Conservation (phyloP, 441 rosid genomes). For the Aquilaria agallochum region DNA sequence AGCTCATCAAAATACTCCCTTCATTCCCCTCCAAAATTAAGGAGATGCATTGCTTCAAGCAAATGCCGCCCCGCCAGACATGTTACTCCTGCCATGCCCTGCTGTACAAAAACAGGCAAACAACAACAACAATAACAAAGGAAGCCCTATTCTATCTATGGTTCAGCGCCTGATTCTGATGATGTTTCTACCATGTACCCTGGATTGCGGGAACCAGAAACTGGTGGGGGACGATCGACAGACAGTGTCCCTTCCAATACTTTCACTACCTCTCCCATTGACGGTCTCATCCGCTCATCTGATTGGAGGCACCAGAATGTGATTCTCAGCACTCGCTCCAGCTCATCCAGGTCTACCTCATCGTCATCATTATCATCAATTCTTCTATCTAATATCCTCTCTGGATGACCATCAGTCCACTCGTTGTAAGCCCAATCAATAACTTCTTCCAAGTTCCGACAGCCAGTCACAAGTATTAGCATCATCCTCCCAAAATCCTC, state of each 20-base stretch:
- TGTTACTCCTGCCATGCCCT: slow-evolving; percentile 32
- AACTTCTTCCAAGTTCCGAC: slow-evolving; percentile 28
- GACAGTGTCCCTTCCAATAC: slow-evolving; percentile 70
- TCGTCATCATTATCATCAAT: slow-evolving; percentile 22
- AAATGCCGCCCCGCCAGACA: neutral
- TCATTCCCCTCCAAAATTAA: too few species aligned
- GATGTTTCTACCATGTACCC: slow-evolving; percentile 25
- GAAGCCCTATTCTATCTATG: slow-evolving; percentile 9
- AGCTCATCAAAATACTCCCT: too few species aligned
- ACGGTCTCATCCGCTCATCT: slow-evolving; percentile 65
- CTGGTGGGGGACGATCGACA: slow-evolving; percentile 73
- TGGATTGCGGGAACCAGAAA: slow-evolving; percentile 30
- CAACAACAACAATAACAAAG: neutral
- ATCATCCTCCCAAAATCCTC: slow-evolving; percentile 65
- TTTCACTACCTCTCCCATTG: slow-evolving; percentile 72
- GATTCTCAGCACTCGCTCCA: slow-evolving; percentile 58
- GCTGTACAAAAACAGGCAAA: slow-evolving; percentile 16
- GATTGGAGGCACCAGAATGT: slow-evolving; percentile 80
- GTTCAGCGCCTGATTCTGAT: slow-evolving; percentile 29
- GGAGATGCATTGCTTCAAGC: too few species aligned
- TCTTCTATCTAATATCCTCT: slow-evolving; percentile 41
- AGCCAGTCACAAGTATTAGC: slow-evolving; percentile 48
- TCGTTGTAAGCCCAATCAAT: slow-evolving; percentile 48
- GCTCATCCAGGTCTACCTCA: slow-evolving; percentile 39
- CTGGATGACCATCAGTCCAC: slow-evolving; percentile 50